phyloP scores from a whole-genome alignment of 2,329 filamentous ascomycete genomes.

The Alternaria infectoria region DNA sequence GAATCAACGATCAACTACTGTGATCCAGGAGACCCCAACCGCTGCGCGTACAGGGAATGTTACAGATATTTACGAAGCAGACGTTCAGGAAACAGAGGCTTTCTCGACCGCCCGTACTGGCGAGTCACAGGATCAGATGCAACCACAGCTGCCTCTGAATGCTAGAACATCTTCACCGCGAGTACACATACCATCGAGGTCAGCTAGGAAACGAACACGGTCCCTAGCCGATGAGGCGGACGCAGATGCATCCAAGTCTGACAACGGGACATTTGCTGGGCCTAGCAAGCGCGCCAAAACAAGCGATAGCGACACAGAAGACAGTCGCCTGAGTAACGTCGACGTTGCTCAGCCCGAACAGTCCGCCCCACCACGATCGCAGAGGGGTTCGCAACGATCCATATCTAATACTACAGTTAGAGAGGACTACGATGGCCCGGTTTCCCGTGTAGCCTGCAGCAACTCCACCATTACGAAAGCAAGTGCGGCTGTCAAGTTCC shows the following conservation, averaged over 20 bases:
- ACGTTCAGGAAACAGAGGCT: neutral
- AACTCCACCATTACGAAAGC: conserved; percentile 37
- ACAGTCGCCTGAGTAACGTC: conserved; percentile 13
- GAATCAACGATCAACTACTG: conserved; percentile 25
- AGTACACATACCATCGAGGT: conserved; percentile 9
- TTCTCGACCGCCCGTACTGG: conserved; percentile 29
- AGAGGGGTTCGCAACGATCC: conserved; percentile 26
- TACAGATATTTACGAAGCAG: neutral
- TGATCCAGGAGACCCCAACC: conserved; percentile 44
- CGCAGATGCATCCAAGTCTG: neutral
- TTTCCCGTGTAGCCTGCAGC: conserved; percentile 43
- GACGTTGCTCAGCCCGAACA: conserved; percentile 10
- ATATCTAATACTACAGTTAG: conserved; percentile 2
- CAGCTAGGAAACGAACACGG: conserved; percentile 20
- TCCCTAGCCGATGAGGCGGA: neutral
- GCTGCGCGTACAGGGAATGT: conserved; percentile 18
- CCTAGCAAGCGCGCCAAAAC: conserved; percentile 26
- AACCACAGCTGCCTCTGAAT: neutral
- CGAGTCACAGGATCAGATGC: conserved; percentile 8
- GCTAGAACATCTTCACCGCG: conserved; percentile 8
- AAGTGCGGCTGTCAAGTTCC: conserved; percentile 37
- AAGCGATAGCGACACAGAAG: conserved; percentile 9
- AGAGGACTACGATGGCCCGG: conserved; percentile 29
- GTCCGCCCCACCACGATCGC: conserved; percentile 21
- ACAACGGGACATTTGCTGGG: neutral